A percentile compares a stretch with the other conserved stretches of the same genome.
phyloP scores from a whole-genome alignment of 2,329 filamentous ascomycete genomes.

The Exophiala sp. region DNA sequence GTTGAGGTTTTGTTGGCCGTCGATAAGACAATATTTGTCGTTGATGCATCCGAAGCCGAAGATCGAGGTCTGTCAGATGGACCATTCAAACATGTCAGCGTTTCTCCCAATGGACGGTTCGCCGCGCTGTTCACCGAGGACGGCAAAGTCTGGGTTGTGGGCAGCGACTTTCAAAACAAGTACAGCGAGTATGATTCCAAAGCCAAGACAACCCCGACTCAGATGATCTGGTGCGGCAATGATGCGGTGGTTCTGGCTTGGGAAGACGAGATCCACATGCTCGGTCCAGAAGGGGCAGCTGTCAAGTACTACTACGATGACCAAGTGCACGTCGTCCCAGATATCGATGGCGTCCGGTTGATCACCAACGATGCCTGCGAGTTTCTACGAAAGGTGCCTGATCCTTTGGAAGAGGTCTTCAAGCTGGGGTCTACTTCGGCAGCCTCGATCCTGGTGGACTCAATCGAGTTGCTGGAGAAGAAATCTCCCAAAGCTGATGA shows the following conservation, averaged over 20 bases:
- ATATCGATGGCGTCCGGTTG: constrained; percentile 83
- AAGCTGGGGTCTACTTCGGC: constrained; percentile 82
- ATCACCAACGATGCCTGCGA: constrained; percentile 95
- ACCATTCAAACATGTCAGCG: constrained; percentile 83
- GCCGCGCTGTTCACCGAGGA: constrained; percentile 82
- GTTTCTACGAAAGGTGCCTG: constrained; percentile 90
- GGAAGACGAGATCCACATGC: constrained; percentile 95
- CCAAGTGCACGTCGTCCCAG: constrained; percentile 81
- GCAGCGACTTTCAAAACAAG: constrained; percentile 89
- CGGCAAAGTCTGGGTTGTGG: constrained; percentile 86
- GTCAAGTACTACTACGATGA: constrained; percentile 82
- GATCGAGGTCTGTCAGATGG: constrained; percentile 88
- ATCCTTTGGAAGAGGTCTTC: constrained; percentile 84
- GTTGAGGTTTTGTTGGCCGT: constrained; percentile 91
- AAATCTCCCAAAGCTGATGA: constrained; percentile 97
- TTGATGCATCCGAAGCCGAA: constrained; percentile 85
- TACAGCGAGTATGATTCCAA: constrained; percentile 88
- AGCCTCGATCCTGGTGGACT: constrained; percentile 88
- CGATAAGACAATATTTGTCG: constrained; percentile 75
- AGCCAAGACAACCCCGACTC: constrained; percentile 78
- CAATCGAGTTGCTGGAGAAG: constrained; percentile 82
- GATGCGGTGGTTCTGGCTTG: constrained; percentile 90
- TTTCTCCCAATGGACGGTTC: constrained; percentile 87
- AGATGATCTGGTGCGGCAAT: constrained; percentile 93
- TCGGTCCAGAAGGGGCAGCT: constrained; percentile 77